phyloP scores from a whole-genome alignment of 2,329 filamentous ascomycete genomes.

The Sphaerulina musiva region DNA sequence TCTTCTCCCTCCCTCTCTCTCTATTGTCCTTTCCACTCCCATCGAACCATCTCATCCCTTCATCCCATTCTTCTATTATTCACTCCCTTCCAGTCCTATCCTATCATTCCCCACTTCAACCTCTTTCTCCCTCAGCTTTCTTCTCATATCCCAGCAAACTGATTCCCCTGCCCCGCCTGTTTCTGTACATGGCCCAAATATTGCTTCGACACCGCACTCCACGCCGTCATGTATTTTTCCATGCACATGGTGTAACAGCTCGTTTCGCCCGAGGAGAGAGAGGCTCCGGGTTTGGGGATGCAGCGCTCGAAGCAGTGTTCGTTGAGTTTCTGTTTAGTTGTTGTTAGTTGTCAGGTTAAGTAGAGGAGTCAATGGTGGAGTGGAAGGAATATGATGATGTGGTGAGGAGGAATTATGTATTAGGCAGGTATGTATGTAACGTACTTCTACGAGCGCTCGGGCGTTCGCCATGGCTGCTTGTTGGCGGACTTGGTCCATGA shows the following conservation, averaged over 20 bases:
- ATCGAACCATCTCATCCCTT: too few relatives aligned
- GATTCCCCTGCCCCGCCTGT: conserved; percentile 20
- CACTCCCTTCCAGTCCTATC: too few relatives aligned
- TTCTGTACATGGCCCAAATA: conserved; percentile 47
- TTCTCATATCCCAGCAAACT: conserved; percentile 1
- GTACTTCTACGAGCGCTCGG: conserved; percentile 45
- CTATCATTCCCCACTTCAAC: not conserved
- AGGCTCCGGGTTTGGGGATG: conserved; percentile 47
- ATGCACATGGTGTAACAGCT: conserved; percentile 48
- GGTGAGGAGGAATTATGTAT: too few relatives aligned
- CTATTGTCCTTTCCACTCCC: too few relatives aligned
- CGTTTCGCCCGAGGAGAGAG: conserved; percentile 45
- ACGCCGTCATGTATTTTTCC: conserved; percentile 51
- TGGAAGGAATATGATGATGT: not conserved
- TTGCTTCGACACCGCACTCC: conserved; percentile 47
- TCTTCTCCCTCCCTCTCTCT: too few relatives aligned
- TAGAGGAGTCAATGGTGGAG: too few relatives aligned
- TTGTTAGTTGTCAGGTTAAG: too few relatives aligned
- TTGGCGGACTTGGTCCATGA: conserved; percentile 50
- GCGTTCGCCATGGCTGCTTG: conserved; percentile 48
- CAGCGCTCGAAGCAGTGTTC: conserved; percentile 53
- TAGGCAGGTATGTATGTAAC: too few relatives aligned
- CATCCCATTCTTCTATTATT: too few relatives aligned
- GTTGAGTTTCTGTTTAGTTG: conserved; percentile 49
- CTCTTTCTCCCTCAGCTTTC: not conserved